Conservation (phyloP, 2,329 filamentous ascomycete species). For the Hypoxylon sp. region DNA sequence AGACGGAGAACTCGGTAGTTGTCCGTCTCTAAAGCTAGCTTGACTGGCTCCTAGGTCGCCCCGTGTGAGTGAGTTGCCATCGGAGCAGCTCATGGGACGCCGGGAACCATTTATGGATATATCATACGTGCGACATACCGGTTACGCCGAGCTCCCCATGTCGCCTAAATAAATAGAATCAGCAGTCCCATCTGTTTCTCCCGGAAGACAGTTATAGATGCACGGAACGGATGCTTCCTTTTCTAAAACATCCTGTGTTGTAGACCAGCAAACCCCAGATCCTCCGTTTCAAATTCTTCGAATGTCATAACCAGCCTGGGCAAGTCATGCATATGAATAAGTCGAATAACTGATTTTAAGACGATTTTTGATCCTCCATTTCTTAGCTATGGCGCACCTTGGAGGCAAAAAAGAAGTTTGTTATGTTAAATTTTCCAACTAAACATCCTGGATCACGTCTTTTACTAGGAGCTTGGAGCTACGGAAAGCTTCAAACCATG, state of each 20-base stretch:
- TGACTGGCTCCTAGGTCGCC: not conserved
- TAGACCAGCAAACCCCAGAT: not conserved
- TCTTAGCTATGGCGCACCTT: not conserved
- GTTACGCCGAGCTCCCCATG: not conserved
- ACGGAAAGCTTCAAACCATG: not conserved
- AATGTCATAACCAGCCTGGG: not conserved
- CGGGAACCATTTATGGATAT: not conserved
- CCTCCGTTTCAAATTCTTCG: slow-evolving; percentile 2
- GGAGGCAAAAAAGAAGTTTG: not conserved
- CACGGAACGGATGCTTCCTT: not conserved
- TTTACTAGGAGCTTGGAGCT: not conserved
- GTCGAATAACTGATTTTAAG: not conserved
- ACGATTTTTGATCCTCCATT: not conserved
- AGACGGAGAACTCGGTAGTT: not conserved
- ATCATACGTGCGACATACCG: not conserved
- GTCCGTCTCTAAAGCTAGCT: not conserved
- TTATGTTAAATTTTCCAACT: not conserved
- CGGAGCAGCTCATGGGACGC: not conserved
- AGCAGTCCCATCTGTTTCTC: not conserved
- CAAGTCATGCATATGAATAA: not conserved
- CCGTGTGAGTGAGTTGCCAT: not conserved
- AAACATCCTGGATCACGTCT: not conserved
- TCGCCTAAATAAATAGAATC: not conserved
- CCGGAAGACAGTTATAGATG: not conserved
- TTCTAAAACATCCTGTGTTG: not conserved